Evolutionary conservation across 495 filamentous ascomycete genomes (phyloP), one percentile per base, ranked within the genome.

Genomic region (Umbilicaria muhlenbergii): DNA sequence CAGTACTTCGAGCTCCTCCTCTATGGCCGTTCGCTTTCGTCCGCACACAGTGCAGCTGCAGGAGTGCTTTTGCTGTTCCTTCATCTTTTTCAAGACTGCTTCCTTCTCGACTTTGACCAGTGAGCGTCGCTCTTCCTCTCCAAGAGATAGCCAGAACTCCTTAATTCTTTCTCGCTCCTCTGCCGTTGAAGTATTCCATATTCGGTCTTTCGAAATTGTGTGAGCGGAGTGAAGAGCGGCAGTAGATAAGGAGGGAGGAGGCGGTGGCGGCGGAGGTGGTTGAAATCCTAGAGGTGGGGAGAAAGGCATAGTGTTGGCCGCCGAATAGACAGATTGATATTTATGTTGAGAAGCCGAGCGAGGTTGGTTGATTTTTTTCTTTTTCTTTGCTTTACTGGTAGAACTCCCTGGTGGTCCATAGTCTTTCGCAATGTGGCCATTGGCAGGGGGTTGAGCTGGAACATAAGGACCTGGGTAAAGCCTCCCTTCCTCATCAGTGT

Each of bases 21-120:
- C 91, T 53, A 99, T 99, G 8, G 91, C 91, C 7, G 83, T 94
- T 37, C 91, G 77, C 63, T 96, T 99, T 49, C 91, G 76, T 40
- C 91, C 91, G 65, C 91, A 99, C 34, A 96, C 88, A 5, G 84
- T 93, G 54, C 91, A 99, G 56, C 87, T 94, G 64, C 91, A 99
- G 3, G 91, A 96, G 57, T 96, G 91, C 62, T 95, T 96, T 60
- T 99, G 91, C 63, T 99, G 91, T 60, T 99, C 92, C 65, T 99
- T 98, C 91, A 99, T 99, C 65, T 99, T 99, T 51, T 83, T 83
- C 41, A 99, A 63, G 1, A 99, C 91, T 5, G 92, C 91, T 63
- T 96, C 87, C 58, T 99, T 99, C 63, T 99, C 91, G 11, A 99
- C 87, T 60, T 94, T 94, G 49, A 99, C 88, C 34, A 99, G 67